phyloP scores from a whole-genome alignment of 192 early-diverging fungal species.

The Umbelopsis ramanniana region DNA sequence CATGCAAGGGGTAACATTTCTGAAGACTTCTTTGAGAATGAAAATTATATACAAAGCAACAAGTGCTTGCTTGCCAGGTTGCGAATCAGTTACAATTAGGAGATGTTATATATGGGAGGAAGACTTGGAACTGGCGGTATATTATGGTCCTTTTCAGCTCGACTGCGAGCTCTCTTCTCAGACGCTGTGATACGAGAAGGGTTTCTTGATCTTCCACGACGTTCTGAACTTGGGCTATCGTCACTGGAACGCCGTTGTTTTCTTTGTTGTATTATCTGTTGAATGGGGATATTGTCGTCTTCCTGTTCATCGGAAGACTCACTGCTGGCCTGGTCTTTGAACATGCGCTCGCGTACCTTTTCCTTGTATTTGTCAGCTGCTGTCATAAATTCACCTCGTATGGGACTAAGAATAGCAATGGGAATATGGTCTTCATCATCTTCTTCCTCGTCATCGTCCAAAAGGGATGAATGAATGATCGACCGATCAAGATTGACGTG shows the following conservation, averaged over 20 bases:
- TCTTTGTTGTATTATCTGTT: conserved; percentile 1
- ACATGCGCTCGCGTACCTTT: conserved; percentile 28
- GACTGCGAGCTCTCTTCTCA: neutral
- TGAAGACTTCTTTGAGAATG: too few species aligned
- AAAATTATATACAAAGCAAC: neutral
- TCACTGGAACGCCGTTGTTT: neutral
- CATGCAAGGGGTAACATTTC: too few species aligned
- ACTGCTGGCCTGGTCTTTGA: neutral
- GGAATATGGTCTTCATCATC: conserved; percentile 39
- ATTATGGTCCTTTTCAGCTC: neutral
- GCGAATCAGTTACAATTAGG: neutral
- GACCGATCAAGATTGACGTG: conserved; percentile 15
- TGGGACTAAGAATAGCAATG: conserved; percentile 21
- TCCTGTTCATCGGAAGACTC: conserved; percentile 3
- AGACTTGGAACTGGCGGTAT: conserved; percentile 4
- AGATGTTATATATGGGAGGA: neutral
- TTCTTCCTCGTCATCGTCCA: conserved; percentile 35
- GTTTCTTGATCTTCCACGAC: conserved; percentile 1
- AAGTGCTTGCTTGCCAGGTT: neutral
- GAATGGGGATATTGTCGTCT: conserved; percentile 14
- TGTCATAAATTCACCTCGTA: conserved; percentile 20
- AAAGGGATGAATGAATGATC: conserved; percentile 15
- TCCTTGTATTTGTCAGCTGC: conserved; percentile 38
- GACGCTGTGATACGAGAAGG: conserved; percentile 3
- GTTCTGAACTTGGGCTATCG: neutral